Evolutionary conservation across 805 yeast species (phyloP), one percentile per base, ranked within the genome.

Genomic region (Pichia heedii): DNA sequence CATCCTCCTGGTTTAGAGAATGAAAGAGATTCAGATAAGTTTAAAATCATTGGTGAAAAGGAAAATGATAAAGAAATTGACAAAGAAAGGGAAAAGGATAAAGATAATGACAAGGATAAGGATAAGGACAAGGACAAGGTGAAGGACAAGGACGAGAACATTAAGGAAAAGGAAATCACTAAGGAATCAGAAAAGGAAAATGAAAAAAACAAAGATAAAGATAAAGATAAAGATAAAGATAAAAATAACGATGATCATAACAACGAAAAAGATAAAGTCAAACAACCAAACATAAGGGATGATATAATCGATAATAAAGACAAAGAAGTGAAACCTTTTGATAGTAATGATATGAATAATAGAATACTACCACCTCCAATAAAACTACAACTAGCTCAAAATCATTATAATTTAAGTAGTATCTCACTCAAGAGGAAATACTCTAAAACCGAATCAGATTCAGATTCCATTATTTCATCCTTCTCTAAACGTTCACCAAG

Each of bases 1-100:
- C 71, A 48, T 16, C 48, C 47, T 21, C 47, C 47, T 22, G 47
- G 47, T 7, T 33, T 26, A 26, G 46, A 39, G 16, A 21, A 43
- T 30, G 29, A 29, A 15, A 38, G 30, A 15, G 18, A 29, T 29
- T 12, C 4, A 3, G n/a, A 36, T 19, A 33, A 33, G 13, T 4
- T n/a, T 2, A 12, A 38, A 32, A 22, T n/a, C 15, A 29, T 3
- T 29, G 26, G 22, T 2, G 46, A 39, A 20, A 44, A 30, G 21
- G 40, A 30, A 26, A 41, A 37, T 11, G 43, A 32, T n/a, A 36
- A 42, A n/a, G 29, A 19, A 20, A 22, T 10, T 11, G 22, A 24
- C 10, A 36, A 42, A 10, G 29, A 19, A 20, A 22, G 18, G 15
- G 32, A 26, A 20, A 40, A 39, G 12, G 41, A 34, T 11, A 21